These are phyloP conservation scores for Xylariaceae sp. DNA, from an alignment of 2,329 filamentous ascomycete genomes.

Conservation along the genomic window DNA sequence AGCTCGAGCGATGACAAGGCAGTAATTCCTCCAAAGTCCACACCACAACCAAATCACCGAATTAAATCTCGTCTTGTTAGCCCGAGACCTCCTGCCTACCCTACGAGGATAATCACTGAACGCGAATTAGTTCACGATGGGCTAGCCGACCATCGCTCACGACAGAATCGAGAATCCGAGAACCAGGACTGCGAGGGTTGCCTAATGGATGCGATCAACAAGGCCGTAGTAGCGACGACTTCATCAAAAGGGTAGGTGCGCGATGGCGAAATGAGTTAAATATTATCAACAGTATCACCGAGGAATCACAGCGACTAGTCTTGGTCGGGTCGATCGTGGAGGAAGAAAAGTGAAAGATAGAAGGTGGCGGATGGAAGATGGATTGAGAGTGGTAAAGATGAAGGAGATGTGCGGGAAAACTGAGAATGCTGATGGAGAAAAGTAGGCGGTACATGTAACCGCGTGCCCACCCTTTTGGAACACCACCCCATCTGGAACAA, in stretches of 20 bases:
- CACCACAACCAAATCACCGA: slow-evolving; percentile 29
- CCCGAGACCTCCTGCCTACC: slow-evolving; percentile 34
- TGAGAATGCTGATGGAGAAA: slow-evolving; percentile 2
- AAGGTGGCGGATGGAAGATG: background rate
- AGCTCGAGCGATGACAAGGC: slow-evolving; percentile 33
- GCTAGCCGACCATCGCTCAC: slow-evolving; percentile 20
- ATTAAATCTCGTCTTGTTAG: slow-evolving; percentile 34
- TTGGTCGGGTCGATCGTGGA: background rate
- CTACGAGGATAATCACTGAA: slow-evolving; percentile 30
- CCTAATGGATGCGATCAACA: slow-evolving; percentile 9
- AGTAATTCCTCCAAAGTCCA: slow-evolving; percentile 33
- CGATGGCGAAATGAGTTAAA: background rate
- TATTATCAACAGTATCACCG: background rate
- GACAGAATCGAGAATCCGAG: background rate
- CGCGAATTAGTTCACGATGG: slow-evolving; percentile 25
- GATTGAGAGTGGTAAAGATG: slow-evolving; percentile 2
- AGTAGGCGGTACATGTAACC: background rate
- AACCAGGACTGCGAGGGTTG: slow-evolving; percentile 7
- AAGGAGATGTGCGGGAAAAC: slow-evolving; percentile 2
- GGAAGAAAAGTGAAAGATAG: background rate
- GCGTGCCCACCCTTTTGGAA: too few relatives aligned
- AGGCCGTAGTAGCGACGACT: background rate
- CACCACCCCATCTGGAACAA: too few relatives aligned
- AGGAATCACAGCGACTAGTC: background rate
- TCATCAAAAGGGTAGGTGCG: background rate